Base-by-base conservation (phyloP, 192 early-diverging fungal genomes). In the Funneliformis mosseae region DNA sequence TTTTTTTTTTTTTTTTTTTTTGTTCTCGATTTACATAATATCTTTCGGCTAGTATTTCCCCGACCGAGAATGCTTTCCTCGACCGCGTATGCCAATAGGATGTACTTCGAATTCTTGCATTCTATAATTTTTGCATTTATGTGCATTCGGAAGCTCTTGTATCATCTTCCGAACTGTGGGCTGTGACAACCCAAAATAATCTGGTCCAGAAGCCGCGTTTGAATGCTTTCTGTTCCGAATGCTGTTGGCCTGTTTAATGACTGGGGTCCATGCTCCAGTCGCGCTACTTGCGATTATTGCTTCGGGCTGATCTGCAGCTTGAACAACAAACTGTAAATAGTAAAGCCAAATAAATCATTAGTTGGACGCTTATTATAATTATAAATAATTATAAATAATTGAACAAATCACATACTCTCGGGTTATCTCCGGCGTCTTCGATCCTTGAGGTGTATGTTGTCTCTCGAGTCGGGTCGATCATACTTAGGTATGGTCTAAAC, bases 121-220 rank as follows among this genome's bases (percentile, higher is more conserved):
- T 43, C 83, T 81, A 74, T 95, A 96, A 67, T 86, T 80, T 70
- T 85, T 82, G 85, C 93, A 95, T 60, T 87, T 76, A 23, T 89
- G 84, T 0, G 90, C 92, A 28, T 88, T 88, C 8, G 93, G 94
- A 55, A 96, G 81, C 55, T 93, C 93, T 82, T 96, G 94, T 42
- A 96, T 91, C 87, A 93, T 87, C 76, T 90, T 89, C n/a, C 83
- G 81, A 12, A 96, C 90, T 23, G 92, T 92, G 6, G 92, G 92
- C 63, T 93, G 90, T n/a, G 94, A 87, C 39, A 96, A 90, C 12
- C 95, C 95, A 85, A 94, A 96, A 82, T 92, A 94, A 82, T 96
- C 95, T 7, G 94, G 94, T 14, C 95, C 94, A 5, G 91, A 93
- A 4, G 91, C 91, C 45, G 92, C 91, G 82, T 92, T 93, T 14